Evolutionary conservation across 495 filamentous ascomycete genomes (phyloP).

Genomic region (Aspergillus wentii): DNA sequence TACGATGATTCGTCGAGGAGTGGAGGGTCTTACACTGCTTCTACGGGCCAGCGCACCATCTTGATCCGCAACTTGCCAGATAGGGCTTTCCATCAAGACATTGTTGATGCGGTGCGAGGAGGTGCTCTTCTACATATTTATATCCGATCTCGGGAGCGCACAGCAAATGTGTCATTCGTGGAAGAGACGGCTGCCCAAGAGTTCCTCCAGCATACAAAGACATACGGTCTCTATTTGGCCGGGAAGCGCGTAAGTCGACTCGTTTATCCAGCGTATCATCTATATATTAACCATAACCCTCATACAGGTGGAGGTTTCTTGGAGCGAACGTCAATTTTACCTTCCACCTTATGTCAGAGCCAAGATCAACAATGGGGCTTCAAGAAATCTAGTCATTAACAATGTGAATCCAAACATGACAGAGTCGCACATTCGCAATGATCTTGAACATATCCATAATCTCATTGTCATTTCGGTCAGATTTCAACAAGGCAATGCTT

Average conservation of each 20-base stretch:
- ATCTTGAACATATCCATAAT: constrained; percentile 81
- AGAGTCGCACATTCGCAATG: constrained; percentile 59
- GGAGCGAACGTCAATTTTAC: constrained; percentile 71
- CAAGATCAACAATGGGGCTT: constrained; percentile 68
- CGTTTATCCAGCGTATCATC: neutral
- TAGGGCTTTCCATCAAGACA: constrained; percentile 59
- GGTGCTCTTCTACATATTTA: constrained; percentile 68
- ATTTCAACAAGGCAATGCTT: constrained; percentile 52
- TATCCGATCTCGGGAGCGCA: constrained; percentile 55
- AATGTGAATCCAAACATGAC: constrained; percentile 55
- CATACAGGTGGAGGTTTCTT: constrained; percentile 61
- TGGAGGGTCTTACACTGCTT: constrained; percentile 10
- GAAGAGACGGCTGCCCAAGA: constrained; percentile 55
- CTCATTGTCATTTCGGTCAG: constrained; percentile 64
- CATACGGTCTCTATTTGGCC: constrained; percentile 64
- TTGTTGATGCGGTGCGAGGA: constrained; percentile 61
- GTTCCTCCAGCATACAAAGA: constrained; percentile 61
- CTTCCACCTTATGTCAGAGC: constrained; percentile 60
- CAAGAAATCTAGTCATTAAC: constrained; percentile 67
- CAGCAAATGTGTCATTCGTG: constrained; percentile 67
- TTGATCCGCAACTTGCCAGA: constrained; percentile 59
- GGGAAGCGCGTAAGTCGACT: constrained; percentile 56
- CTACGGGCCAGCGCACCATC: constrained; percentile 51
- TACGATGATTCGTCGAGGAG: constrained; percentile 24
- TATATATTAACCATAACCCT: neutral